phyloP scores from a whole-genome alignment of 305 asterid species.

The Coffea humblotiana region DNA sequence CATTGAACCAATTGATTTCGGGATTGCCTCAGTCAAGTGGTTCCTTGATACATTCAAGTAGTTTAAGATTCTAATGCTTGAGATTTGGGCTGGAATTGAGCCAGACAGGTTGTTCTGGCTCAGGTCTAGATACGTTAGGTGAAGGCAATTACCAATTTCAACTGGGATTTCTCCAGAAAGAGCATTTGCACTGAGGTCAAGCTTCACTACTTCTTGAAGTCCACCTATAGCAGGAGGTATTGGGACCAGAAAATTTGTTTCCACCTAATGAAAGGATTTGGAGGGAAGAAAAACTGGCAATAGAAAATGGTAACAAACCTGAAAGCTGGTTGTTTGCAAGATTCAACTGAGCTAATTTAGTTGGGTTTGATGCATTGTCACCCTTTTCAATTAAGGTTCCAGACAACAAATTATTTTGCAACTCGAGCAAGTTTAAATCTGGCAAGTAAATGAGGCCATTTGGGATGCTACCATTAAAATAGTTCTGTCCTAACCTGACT shows the following conservation, averaged over 20 bases:
- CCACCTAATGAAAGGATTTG: slow-evolving; percentile 67
- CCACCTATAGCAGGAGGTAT: slow-evolving; percentile 79
- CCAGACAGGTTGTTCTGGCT: slow-evolving; percentile 77
- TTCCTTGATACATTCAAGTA: slow-evolving; percentile 85
- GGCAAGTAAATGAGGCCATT: slow-evolving; percentile 76
- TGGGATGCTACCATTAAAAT: slow-evolving; percentile 85
- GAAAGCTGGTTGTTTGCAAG: slow-evolving; percentile 78
- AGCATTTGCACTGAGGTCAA: slow-evolving; percentile 66
- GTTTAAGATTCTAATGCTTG: slow-evolving; percentile 65
- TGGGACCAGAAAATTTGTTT: slow-evolving; percentile 69
- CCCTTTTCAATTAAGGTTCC: slow-evolving; percentile 61
- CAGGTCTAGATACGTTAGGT: slow-evolving; percentile 77
- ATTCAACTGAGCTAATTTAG: slow-evolving; percentile 59
- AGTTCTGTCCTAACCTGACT: slow-evolving; percentile 84
- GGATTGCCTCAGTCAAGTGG: slow-evolving; percentile 61
- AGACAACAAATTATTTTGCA: slow-evolving; percentile 78
- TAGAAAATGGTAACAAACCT: slow-evolving; percentile 66
- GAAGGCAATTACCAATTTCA: slow-evolving; percentile 65
- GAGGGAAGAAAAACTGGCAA: slow-evolving; percentile 64
- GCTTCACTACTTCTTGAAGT: slow-evolving; percentile 62
- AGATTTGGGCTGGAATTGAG: slow-evolving; percentile 62
- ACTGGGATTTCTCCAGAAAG: slow-evolving; percentile 71
- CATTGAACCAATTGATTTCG: slow-evolving; percentile 64
- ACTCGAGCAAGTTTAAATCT: slow-evolving; percentile 69
- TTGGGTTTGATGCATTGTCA: slow-evolving; percentile 36